phyloP scores from a whole-genome alignment of 129 eudicot species.

The Tagetes patula region DNA sequence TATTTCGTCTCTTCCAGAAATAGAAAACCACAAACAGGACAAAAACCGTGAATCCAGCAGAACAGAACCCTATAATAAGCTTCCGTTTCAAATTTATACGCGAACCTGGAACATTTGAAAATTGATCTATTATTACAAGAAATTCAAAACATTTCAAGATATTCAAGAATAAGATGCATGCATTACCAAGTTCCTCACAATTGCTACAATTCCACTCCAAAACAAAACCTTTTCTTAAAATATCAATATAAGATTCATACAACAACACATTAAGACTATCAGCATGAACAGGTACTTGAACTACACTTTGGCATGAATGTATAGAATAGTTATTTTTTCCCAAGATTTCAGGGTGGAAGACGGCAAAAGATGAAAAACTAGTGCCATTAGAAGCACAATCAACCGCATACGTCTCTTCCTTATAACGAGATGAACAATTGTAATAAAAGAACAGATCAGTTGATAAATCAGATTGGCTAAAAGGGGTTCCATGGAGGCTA shows the following conservation, averaged over 20 bases:
- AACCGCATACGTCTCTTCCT: conserved; percentile 27
- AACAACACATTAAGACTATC: conserved; percentile 32
- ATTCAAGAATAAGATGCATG: conserved; percentile 16
- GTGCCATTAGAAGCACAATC: conserved; percentile 43
- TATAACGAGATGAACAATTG: conserved; percentile 36
- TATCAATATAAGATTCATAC: conserved; percentile 41
- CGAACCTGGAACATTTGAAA: conserved; percentile 27
- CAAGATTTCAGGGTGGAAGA: conserved; percentile 49
- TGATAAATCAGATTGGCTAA: conserved; percentile 27
- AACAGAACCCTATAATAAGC: conserved; percentile 26
- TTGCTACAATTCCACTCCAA: conserved; percentile 59
- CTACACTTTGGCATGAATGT: conserved; percentile 36
- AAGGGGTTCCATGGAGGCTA: conserved; percentile 44
- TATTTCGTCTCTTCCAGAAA: conserved; percentile 28
- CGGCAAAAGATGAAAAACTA: conserved; percentile 47
- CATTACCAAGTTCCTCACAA: conserved; percentile 43
- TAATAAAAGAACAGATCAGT: conserved; percentile 45
- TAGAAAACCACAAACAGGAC: conserved; percentile 18
- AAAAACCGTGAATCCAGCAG: conserved; percentile 15
- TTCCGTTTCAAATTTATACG: not conserved
- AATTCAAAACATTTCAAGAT: not conserved
- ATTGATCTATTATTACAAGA: not conserved
- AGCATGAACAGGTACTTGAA: conserved; percentile 48
- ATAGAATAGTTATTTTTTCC: conserved; percentile 40
- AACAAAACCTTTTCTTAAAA: conserved; percentile 61